Conservation (phyloP, 2,329 filamentous ascomycete species). For the Calonectria naviculata region DNA sequence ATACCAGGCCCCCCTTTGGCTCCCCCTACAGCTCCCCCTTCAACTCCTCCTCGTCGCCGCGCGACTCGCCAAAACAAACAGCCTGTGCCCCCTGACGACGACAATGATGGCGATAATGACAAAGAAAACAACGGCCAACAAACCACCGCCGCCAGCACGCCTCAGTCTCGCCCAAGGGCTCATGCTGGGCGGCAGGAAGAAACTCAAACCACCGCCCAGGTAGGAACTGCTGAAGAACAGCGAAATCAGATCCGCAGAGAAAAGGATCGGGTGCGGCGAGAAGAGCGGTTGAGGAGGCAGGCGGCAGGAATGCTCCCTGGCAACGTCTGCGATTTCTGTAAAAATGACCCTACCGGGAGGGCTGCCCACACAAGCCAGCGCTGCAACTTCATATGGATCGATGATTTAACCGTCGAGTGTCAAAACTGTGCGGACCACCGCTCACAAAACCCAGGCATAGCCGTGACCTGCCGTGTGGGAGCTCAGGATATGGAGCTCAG, state of each 20-base stretch:
- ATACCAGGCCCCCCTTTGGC: too few species aligned
- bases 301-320: not conserved
- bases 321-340: conserved; percentile 28
- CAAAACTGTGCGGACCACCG: conserved; percentile 33
- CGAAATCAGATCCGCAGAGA: not conserved
- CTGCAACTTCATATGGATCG: conserved; percentile 4
- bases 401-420: conserved; percentile 20
- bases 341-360: conserved; percentile 13
- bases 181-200: too few species aligned
- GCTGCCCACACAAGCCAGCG: not conserved
- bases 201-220: not conserved
- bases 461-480: conserved; percentile 12
- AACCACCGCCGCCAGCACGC: not conserved
- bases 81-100: not conserved
- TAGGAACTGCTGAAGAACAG: not conserved
- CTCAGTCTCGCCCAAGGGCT: not conserved
- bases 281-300: not conserved
- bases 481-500: conserved; percentile 9
- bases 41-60: not conserved
- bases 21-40: too few species aligned
- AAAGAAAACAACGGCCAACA: not conserved
- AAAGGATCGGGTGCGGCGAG: not conserved
- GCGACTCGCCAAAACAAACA: not conserved
- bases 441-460: not conserved
- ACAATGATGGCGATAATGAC: not conserved